Conservation (phyloP, 2,329 filamentous ascomycete genomes). For the Monosporascus sp. region DNA sequence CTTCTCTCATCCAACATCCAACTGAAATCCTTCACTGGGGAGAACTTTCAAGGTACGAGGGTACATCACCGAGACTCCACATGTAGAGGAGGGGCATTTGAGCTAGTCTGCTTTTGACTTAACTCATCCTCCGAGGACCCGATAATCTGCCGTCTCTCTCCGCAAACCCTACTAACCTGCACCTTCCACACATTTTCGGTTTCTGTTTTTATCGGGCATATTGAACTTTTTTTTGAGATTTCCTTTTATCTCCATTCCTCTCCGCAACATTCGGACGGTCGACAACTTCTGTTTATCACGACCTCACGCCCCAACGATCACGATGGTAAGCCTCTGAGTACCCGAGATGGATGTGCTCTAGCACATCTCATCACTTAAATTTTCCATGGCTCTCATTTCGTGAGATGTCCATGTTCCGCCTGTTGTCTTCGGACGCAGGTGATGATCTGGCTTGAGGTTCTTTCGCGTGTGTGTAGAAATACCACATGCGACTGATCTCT, state of each 20-base stretch:
- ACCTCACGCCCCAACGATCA: slow-evolving; percentile 47
- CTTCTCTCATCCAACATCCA: background rate
- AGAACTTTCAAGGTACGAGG: background rate
- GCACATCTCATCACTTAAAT: slow-evolving; percentile 20
- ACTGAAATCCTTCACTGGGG: background rate
- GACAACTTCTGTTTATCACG: slow-evolving; percentile 41
- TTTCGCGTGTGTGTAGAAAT: slow-evolving; percentile 42
- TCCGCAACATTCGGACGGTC: slow-evolving; percentile 20
- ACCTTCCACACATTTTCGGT: slow-evolving; percentile 17
- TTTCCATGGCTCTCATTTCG: slow-evolving; percentile 26
- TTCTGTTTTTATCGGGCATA: slow-evolving; percentile 11
- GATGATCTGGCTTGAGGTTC: slow-evolving; percentile 62
- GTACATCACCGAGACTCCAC: too few species aligned
- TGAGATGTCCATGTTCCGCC: slow-evolving; percentile 34
- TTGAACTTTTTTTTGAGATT: slow-evolving; percentile 23
- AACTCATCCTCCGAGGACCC: background rate
- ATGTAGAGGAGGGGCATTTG: slow-evolving; percentile 13
- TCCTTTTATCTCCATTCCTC: slow-evolving; percentile 26
- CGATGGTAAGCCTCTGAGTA: slow-evolving; percentile 54
- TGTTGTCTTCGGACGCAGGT: slow-evolving; percentile 41
- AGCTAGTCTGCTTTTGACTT: slow-evolving; percentile 1
- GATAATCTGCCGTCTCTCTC: slow-evolving; percentile 16
- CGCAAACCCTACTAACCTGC: slow-evolving; percentile 17
- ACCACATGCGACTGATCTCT: slow-evolving; percentile 56
- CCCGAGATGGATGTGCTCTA: slow-evolving; percentile 26